phyloP scores from a whole-genome alignment of 2,329 filamentous ascomycete species.

The Xylariaceae sp. region DNA sequence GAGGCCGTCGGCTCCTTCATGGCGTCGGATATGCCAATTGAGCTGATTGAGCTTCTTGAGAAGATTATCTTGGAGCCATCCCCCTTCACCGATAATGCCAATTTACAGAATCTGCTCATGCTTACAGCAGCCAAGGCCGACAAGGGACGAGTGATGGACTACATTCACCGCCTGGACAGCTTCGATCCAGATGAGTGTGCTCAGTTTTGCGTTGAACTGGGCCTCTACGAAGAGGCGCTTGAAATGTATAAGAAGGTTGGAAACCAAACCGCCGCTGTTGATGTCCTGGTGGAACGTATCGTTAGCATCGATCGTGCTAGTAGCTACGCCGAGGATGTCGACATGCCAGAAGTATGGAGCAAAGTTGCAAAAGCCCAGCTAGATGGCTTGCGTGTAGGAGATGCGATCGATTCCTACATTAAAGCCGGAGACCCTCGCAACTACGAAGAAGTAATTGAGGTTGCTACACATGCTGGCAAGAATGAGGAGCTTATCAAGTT shows the following conservation, averaged over 20 bases:
- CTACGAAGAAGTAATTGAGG: conserved; percentile 94
- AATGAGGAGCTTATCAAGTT: conserved; percentile 97
- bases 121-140: conserved; percentile 96
- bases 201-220: conserved; percentile 87
- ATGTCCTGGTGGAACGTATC: conserved; percentile 91
- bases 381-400: conserved; percentile 86
- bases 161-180: conserved; percentile 84
- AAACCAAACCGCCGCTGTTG: conserved; percentile 80
- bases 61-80: conserved; percentile 99
- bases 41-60: conserved; percentile 95
- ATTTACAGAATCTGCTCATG: conserved; percentile 92
- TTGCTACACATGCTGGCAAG: conserved; percentile 90
- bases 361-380: conserved; percentile 97
- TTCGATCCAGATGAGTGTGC: conserved; percentile 94
- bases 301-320: conserved; percentile 97
- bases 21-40: conserved; percentile 81
- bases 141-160: conserved; percentile 90
- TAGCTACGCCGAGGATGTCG: conserved; percentile 91
- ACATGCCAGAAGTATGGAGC: conserved; percentile 94
- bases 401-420: conserved; percentile 96
- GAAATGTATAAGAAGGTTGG: conserved; percentile 98
- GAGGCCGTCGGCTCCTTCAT: conserved; percentile 93
- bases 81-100: conserved; percentile 95
- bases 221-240: conserved; percentile 93
- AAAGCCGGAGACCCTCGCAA: conserved; percentile 90